phyloP scores from a whole-genome alignment of 768 basidiomycete species.

The Lactifluus subvellereus region DNA sequence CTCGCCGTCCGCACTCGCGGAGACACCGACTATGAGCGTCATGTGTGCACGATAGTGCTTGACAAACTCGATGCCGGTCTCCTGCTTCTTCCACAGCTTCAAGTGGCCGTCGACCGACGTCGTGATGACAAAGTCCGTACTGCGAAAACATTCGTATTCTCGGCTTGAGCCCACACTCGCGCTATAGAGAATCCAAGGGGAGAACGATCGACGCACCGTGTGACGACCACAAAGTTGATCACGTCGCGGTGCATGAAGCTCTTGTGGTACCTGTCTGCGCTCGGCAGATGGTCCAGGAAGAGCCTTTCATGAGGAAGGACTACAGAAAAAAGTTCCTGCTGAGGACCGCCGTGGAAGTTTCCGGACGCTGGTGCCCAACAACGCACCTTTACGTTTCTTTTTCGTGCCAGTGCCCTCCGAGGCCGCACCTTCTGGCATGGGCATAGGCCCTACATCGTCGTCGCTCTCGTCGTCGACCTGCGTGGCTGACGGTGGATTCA shows the following conservation, averaged over 20 bases:
- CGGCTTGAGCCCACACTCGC: not conserved
- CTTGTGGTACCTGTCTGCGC: constrained; percentile 90
- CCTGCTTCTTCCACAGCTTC: constrained; percentile 99
- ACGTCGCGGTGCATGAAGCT: constrained; percentile 97
- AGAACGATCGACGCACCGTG: constrained; percentile 68
- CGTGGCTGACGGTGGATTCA: constrained; percentile 31
- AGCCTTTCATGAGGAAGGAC: constrained; percentile 91
- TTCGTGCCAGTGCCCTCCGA: constrained; percentile 38
- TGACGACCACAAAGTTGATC: constrained; percentile 83
- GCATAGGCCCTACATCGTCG: constrained; percentile 88
- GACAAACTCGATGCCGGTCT: constrained; percentile 92
- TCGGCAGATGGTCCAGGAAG: constrained; percentile 88
- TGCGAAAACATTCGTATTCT: too few species aligned
- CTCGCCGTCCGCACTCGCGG: constrained; percentile 87
- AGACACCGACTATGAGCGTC: constrained; percentile 68
- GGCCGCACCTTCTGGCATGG: constrained; percentile 54
- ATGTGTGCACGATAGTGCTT: constrained; percentile 96
- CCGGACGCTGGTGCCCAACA: not conserved
- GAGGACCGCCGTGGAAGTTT: not conserved
- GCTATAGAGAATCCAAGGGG: too few species aligned
- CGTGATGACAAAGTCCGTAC: constrained; percentile 91
- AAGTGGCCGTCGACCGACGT: constrained; percentile 93
- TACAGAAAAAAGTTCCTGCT: constrained; percentile 30
- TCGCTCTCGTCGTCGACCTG: constrained; percentile 53
- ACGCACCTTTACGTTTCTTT: constrained; percentile 82